Percentiles rank a stretch among this genome's conserved stretches.
phyloP scores from a whole-genome alignment of 495 filamentous ascomycete genomes.

The Xylaria acuta region DNA sequence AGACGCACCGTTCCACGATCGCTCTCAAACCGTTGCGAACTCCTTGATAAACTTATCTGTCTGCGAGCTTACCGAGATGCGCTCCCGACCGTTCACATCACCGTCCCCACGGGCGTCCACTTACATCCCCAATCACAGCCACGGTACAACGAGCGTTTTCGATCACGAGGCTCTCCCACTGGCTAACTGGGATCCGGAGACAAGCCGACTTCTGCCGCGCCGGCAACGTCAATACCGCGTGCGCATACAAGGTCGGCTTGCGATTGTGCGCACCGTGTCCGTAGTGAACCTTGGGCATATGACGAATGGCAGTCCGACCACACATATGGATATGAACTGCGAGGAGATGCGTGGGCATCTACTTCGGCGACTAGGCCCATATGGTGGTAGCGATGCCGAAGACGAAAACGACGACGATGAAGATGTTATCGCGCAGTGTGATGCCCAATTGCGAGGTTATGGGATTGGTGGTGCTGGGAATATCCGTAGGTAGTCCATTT shows the following conservation, averaged over 20 bases:
- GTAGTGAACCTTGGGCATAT: slow-evolving; percentile 31
- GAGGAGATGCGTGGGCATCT: background rate
- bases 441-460: slow-evolving; percentile 46
- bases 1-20: background rate
- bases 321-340: background rate
- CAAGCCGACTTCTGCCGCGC: slow-evolving; percentile 45
- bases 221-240: slow-evolving; percentile 41
- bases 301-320: slow-evolving; percentile 23
- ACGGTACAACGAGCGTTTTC: background rate
- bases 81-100: background rate
- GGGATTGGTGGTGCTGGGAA: slow-evolving; percentile 50
- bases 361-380: slow-evolving; percentile 16
- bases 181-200: slow-evolving; percentile 42
- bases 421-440: slow-evolving; percentile 30
- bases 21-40: background rate
- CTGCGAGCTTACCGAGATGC: background rate
- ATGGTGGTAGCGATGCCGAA: slow-evolving; percentile 18
- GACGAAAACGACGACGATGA: slow-evolving; percentile 24
- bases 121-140: background rate
- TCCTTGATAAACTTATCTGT: background rate
- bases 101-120: background rate
- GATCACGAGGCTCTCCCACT: background rate
- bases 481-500: slow-evolving; percentile 40
- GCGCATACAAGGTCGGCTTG: slow-evolving; percentile 45
- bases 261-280: slow-evolving; percentile 43